phyloP scores from a whole-genome alignment of 257 asterid species.

The Scutellaria galericulata region DNA sequence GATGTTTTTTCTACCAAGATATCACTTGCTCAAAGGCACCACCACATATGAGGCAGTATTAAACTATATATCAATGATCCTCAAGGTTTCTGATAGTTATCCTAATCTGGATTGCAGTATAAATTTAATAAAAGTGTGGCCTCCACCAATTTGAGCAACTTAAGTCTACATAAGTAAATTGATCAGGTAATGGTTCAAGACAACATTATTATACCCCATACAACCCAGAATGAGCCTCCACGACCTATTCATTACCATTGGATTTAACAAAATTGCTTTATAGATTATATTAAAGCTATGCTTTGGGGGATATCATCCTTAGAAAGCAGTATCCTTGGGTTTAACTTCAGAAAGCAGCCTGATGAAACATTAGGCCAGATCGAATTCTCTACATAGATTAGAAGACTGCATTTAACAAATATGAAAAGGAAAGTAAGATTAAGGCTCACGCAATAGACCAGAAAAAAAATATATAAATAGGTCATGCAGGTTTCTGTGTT shows the following conservation, averaged over 20 bases:
- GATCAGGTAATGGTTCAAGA: neutral
- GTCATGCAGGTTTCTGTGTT: neutral
- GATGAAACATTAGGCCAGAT: constrained; percentile 5
- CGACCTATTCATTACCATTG: neutral
- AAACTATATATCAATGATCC: neutral
- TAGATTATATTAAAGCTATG: constrained; percentile 3
- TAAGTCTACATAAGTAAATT: constrained; percentile 13
- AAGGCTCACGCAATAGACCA: neutral
- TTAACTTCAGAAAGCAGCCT: constrained; percentile 16
- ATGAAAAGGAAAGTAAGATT: neutral
- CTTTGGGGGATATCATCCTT: constrained; percentile 10
- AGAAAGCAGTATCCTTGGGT: constrained; percentile 1
- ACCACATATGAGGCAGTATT: neutral
- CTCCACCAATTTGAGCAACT: constrained; percentile 17
- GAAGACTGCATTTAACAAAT: neutral
- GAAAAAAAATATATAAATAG: neutral
- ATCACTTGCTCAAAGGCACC: constrained; percentile 13
- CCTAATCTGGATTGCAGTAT: neutral
- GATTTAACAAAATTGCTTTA: constrained; percentile 1
- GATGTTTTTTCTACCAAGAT: constrained; percentile 1
- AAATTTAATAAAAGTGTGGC: constrained; percentile 17
- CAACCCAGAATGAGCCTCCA: constrained; percentile 5
- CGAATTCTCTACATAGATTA: neutral
- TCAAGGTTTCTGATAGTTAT: neutral
- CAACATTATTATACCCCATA: constrained; percentile 26